These are phyloP conservation scores for Mycena sp. DNA, from an alignment of 1,284 basidiomycete species.

Conservation along the genomic window DNA sequence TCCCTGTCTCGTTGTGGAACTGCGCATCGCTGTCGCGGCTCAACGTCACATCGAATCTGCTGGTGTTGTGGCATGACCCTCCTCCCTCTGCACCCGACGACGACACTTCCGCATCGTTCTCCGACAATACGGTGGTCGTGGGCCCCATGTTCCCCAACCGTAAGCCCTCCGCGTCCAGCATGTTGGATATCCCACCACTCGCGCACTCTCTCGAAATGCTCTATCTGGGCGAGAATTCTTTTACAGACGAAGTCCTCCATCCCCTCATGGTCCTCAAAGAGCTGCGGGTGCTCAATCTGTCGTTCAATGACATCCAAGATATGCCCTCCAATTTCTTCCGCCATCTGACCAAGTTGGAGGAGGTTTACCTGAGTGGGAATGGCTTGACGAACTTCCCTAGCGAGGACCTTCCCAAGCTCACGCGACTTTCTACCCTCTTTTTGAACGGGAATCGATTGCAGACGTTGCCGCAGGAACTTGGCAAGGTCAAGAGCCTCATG, in stretches of 20 bases:
- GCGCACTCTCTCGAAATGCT: constrained; percentile 80
- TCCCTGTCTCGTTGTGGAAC: constrained; percentile 87
- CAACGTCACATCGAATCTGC: constrained; percentile 91
- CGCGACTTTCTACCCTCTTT: constrained; percentile 79
- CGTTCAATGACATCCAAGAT: constrained; percentile 96
- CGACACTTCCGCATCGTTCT: constrained; percentile 4
- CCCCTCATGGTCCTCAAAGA: constrained; percentile 80
- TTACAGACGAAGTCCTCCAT: constrained; percentile 86
- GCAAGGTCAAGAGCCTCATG: constrained; percentile 82
- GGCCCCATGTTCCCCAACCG: constrained; percentile 37
- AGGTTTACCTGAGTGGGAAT: constrained; percentile 95
- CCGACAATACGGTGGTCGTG: constrained; percentile 12
- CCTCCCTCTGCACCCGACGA: constrained; percentile 40
- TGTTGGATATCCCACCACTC: constrained; percentile 67
- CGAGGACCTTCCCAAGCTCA: constrained; percentile 83
- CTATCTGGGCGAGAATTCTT: constrained; percentile 90
- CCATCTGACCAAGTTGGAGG: constrained; percentile 76
- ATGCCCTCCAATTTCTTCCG: constrained; percentile 83
- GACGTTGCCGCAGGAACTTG: constrained; percentile 91
- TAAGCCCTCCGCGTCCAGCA: constrained; percentile 54
- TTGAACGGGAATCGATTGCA: constrained; percentile 96
- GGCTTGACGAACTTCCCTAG: constrained; percentile 90
- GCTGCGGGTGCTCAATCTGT: constrained; percentile 88
- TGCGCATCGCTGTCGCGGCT: constrained; percentile 81
- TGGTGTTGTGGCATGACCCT: constrained; percentile 80